These are phyloP conservation scores for Rhodotorula babjevae DNA, from an alignment of 768 basidiomycete genomes.

Conservation along the genomic window DNA sequence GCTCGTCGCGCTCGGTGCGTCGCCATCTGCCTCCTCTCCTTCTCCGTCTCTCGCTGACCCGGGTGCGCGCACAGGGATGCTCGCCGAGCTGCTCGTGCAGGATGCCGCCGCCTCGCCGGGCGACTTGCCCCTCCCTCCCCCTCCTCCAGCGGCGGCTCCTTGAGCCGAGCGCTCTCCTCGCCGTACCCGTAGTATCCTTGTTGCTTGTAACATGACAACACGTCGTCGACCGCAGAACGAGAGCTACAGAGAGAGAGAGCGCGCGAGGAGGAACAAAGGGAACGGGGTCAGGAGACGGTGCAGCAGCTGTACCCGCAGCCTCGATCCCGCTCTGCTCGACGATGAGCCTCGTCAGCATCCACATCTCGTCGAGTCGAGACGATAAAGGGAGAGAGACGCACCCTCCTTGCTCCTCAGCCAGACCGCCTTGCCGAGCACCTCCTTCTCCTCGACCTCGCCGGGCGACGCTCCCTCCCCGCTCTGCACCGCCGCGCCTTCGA, in stretches of 20 bases:
- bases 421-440: background rate
- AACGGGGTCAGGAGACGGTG: background rate
- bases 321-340: background rate
- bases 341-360: too few relatives aligned
- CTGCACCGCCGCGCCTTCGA: background rate
- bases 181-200: background rate
- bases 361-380: too few relatives aligned
- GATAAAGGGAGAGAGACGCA: too few relatives aligned
- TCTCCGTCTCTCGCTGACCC: too few relatives aligned
- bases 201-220: background rate
- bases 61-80: slow-evolving; percentile 12
- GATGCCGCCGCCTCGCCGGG: background rate
- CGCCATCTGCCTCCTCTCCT: background rate
- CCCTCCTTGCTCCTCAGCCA: too few relatives aligned
- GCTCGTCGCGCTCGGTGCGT: slow-evolving; percentile 30
- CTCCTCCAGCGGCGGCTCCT: background rate
- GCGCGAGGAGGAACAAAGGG: background rate
- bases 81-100: slow-evolving; percentile 20
- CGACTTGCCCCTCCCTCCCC: background rate
- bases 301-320: background rate
- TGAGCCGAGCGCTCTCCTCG: too few relatives aligned
- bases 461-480: background rate
- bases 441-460: background rate
- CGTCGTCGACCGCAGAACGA: background rate
- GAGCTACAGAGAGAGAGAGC: background rate